Evolutionary conservation across 805 yeast species (phyloP).

Genomic region (Isabelozyma heimii): DNA sequence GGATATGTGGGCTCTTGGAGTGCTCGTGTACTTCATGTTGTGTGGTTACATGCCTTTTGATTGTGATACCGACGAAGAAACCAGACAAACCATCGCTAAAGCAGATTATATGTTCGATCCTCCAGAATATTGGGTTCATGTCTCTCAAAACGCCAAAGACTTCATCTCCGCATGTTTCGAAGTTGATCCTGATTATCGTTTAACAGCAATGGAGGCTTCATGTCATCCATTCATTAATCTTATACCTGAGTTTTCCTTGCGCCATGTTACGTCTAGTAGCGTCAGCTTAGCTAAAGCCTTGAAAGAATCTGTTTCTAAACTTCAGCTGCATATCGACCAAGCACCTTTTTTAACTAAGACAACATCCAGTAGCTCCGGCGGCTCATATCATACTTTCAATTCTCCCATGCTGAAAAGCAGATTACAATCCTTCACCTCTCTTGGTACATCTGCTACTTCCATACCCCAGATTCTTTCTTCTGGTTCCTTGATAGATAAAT

Average conservation of each 20-base stretch:
- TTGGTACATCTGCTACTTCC: background rate
- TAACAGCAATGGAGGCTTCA: conserved; percentile 43
- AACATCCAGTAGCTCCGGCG: background rate
- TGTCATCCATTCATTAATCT: conserved; percentile 39
- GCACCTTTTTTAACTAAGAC: too few relatives aligned
- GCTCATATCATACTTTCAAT: background rate
- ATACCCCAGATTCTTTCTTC: too few relatives aligned
- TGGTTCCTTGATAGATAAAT: conserved; percentile 9
- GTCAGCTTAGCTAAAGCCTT: background rate
- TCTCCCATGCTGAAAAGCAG: background rate
- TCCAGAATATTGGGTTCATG: conserved; percentile 52
- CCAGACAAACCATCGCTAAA: conserved; percentile 56
- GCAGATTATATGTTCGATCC: conserved; percentile 65
- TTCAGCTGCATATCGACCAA: background rate
- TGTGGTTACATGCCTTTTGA: conserved; percentile 79
- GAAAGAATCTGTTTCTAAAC: background rate
- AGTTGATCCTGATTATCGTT: conserved; percentile 44
- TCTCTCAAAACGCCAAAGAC: conserved; percentile 52
- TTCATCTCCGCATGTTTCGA: conserved; percentile 56
- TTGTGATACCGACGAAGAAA: conserved; percentile 67
- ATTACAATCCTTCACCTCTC: conserved; percentile 2
- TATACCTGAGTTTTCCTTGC: too few relatives aligned
- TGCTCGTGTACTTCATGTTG: conserved; percentile 64
- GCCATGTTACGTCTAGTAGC: background rate
- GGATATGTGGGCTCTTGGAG: conserved; percentile 79